Evolutionary conservation across 257 asterid genomes (phyloP).

Genomic region (Dorcoceras hygrometricum): DNA sequence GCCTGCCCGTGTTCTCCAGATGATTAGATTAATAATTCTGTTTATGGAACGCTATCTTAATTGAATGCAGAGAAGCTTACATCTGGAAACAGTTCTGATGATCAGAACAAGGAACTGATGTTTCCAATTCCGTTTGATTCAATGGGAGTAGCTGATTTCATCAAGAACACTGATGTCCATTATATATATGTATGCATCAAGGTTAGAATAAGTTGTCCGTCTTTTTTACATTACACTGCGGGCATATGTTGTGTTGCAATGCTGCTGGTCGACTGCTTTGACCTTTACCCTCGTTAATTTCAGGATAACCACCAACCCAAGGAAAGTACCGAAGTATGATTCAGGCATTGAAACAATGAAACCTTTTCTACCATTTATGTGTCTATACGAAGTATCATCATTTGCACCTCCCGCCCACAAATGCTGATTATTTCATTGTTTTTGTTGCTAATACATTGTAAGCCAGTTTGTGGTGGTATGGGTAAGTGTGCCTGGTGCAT

Average conservation of each 20-base stretch:
- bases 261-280: background rate
- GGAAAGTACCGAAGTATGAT: constrained; percentile 27
- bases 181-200: constrained; percentile 66
- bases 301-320: constrained; percentile 32
- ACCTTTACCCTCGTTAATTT: constrained; percentile 5
- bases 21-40: background rate
- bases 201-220: constrained; percentile 34
- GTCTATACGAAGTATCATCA: background rate
- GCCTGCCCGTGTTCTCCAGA: constrained; percentile 1
- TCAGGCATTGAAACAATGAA: constrained; percentile 9
- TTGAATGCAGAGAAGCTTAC: constrained; percentile 46
- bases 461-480: background rate
- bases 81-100: constrained; percentile 36
- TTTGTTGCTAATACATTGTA: too few relatives aligned
- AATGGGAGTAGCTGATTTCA: constrained; percentile 40
- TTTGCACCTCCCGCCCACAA: background rate
- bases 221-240: background rate
- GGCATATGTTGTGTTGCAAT: background rate
- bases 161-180: constrained; percentile 55
- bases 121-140: constrained; percentile 48
- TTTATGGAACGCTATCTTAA: background rate
- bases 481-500: background rate
- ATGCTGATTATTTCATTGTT: background rate
- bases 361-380: background rate
- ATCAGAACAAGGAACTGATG: constrained; percentile 39